Base-by-base conservation (phyloP, 2,329 filamentous ascomycete species). In the Microsporum ferrugineum region DNA sequence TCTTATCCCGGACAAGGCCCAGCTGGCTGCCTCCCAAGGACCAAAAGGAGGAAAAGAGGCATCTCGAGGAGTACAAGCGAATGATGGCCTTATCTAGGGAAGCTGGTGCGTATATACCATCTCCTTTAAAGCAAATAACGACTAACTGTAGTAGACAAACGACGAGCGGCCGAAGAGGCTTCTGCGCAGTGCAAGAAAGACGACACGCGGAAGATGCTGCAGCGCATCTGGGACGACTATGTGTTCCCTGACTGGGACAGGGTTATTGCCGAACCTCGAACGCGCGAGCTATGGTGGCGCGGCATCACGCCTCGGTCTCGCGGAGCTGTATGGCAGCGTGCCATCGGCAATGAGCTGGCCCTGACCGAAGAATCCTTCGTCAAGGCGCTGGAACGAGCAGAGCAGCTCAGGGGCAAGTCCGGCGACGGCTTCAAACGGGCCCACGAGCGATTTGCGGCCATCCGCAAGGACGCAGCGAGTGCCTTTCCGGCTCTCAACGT, bases 41-140 rank as follows among this genome's bases (percentile, higher is more conserved):
- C 66, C 91, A 90, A 1, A 88, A 88, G 60, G 94, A 99, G 73
- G 94, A 99, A 76, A 88, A 84, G 71, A 87, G 86, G 66, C 94
- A 99, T 73, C 72, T 99, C 66, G 91, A 84, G 69, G 80, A 86
- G 67, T 86, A 84, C 69, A 82, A 85, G 73, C 78, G 77, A 67
- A 86, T 86, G 82, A 83, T 86, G 82, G 79, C 80, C n/a, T 75
- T 79, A 51, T 80, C 83, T 33, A 77, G 81, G 45, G 83, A 85
- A 74, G 77, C 79, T 61, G 79, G 80, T 80, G 71, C 66, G 77
- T 69, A 55, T 33, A n/a, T 29, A 14, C 14, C 33, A 56, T 27
- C 12, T 34, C 12, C 34, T 34, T 29, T 33, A 10, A 17, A 57
- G 41, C 23, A 14, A 31, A 58, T 53, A 3, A 29, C 14, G 68